Conservation (phyloP, 768 basidiomycete species). For the Tulasnella sp. region DNA sequence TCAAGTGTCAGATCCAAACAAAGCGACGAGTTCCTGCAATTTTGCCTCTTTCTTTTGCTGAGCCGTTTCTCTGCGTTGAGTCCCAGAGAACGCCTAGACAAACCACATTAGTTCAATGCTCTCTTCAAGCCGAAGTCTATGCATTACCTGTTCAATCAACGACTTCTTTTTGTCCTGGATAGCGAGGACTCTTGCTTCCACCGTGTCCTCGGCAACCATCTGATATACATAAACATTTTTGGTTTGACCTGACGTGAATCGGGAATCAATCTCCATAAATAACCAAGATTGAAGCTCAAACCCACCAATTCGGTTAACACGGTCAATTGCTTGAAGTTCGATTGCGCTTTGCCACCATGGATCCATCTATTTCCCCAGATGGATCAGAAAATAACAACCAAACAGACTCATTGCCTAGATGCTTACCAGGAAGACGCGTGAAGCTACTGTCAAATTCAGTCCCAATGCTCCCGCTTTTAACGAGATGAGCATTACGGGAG, state of each 20-base stretch:
- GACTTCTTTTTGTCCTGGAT: constrained; percentile 79
- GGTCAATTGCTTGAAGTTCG: constrained; percentile 17
- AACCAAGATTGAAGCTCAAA: background rate
- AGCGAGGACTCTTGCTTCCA: constrained; percentile 76
- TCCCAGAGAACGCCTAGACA: constrained; percentile 70
- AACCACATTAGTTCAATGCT: background rate
- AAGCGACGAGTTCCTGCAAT: constrained; percentile 44
- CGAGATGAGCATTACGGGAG: constrained; percentile 75
- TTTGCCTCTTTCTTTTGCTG: constrained; percentile 69
- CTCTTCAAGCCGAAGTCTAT: background rate
- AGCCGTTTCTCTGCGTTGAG: constrained; percentile 58
- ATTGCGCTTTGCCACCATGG: constrained; percentile 18
- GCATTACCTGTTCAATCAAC: constrained; percentile 54
- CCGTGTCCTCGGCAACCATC: constrained; percentile 77
- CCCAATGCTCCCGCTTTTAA: constrained; percentile 79
- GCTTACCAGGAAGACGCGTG: constrained; percentile 42
- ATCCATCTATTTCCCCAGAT: constrained; percentile 16
- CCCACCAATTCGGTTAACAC: constrained; percentile 41
- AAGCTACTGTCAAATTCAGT: constrained; percentile 77
- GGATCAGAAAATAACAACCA: background rate
- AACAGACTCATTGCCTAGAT: too few species aligned
- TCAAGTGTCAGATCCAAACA: background rate
- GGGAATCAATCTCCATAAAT: too few species aligned
- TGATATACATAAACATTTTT: constrained; percentile 80
- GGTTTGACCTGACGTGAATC: too few species aligned